Percentiles rank a stretch among this genome's conserved stretches.
Conservation (phyloP, 495 filamentous ascomycete genomes). For the Hyaloscypha hepaticicola region DNA sequence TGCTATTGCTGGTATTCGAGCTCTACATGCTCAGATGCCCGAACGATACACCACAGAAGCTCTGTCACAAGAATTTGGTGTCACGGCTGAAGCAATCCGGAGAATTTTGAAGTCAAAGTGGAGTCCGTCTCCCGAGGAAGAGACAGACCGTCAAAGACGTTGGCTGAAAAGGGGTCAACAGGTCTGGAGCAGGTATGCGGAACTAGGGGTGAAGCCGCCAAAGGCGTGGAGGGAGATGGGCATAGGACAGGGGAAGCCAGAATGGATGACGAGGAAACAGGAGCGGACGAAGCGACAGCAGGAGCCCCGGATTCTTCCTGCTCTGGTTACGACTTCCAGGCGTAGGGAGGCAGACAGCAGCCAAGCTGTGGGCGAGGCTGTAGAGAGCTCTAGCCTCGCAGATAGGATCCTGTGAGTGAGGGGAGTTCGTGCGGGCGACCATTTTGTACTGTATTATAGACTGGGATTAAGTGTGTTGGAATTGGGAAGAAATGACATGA, state of each 20-base stretch:
- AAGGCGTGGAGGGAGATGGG: constrained; percentile 67
- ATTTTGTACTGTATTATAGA: constrained; percentile 3
- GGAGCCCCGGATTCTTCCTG: constrained; percentile 4
- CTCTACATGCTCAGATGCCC: constrained; percentile 72
- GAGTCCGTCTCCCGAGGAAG: constrained; percentile 64
- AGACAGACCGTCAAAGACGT: constrained; percentile 55
- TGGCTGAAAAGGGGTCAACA: constrained; percentile 79
- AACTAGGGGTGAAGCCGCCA: constrained; percentile 66
- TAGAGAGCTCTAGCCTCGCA: constrained; percentile 9
- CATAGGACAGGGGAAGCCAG: constrained; percentile 46
- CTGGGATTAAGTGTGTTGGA: neutral
- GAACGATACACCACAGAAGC: constrained; percentile 69
- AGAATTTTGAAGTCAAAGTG: constrained; percentile 85
- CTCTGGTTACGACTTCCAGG: constrained; percentile 17
- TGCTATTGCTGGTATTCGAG: constrained; percentile 80
- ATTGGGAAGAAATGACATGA: neutral
- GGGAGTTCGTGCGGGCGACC: neutral
- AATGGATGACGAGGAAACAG: constrained; percentile 19
- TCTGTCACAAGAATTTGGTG: constrained; percentile 75
- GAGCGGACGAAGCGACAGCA: neutral
- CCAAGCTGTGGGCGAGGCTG: neutral
- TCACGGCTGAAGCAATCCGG: constrained; percentile 82
- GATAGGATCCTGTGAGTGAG: constrained; percentile 25
- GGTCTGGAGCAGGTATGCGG: constrained; percentile 74
- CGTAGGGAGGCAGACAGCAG: neutral